Conservation (phyloP, 2,329 filamentous ascomycete species). For the Coniochaeta ligniaria region DNA sequence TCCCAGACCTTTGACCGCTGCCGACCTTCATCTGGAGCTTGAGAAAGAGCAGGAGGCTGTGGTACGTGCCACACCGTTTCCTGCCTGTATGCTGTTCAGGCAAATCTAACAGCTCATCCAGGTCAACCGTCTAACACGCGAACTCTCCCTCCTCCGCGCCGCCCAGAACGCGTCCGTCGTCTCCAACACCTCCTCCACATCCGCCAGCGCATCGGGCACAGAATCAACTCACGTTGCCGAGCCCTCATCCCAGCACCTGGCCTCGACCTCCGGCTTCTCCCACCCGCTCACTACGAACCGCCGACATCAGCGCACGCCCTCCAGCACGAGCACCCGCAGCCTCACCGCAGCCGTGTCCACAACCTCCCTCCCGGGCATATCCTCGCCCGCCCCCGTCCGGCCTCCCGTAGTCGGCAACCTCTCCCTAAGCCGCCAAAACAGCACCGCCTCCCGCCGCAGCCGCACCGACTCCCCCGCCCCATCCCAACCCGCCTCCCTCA, state of each 20-base stretch:
- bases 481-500: slow-evolving; percentile 24
- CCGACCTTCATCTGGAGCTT: slow-evolving; percentile 80
- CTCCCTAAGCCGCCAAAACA: slow-evolving; percentile 46
- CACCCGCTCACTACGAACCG: slow-evolving; percentile 44
- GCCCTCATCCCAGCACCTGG: slow-evolving; percentile 28
- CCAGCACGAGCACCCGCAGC: slow-evolving; percentile 47
- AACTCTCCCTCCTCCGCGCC: slow-evolving; percentile 74
- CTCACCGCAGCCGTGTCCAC: slow-evolving; percentile 34
- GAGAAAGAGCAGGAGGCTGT: slow-evolving; percentile 96
- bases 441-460: slow-evolving; percentile 45
- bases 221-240: slow-evolving; percentile 39
- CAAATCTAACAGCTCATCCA: slow-evolving; percentile 26
- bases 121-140: slow-evolving; percentile 90
- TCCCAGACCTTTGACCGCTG: slow-evolving; percentile 78
- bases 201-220: slow-evolving; percentile 42
- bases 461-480: slow-evolving; percentile 41
- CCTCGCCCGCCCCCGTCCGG: slow-evolving; percentile 34
- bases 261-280: slow-evolving; percentile 51
- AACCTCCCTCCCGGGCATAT: slow-evolving; percentile 35
- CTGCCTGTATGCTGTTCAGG: background rate
- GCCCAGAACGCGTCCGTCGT: slow-evolving; percentile 60
- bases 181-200: slow-evolving; percentile 58
- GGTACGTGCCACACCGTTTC: slow-evolving; percentile 41
- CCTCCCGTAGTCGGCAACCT: slow-evolving; percentile 20
- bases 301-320: slow-evolving; percentile 51